phyloP scores from a whole-genome alignment of 257 asterid species.

The Solanum sparsipilum region DNA sequence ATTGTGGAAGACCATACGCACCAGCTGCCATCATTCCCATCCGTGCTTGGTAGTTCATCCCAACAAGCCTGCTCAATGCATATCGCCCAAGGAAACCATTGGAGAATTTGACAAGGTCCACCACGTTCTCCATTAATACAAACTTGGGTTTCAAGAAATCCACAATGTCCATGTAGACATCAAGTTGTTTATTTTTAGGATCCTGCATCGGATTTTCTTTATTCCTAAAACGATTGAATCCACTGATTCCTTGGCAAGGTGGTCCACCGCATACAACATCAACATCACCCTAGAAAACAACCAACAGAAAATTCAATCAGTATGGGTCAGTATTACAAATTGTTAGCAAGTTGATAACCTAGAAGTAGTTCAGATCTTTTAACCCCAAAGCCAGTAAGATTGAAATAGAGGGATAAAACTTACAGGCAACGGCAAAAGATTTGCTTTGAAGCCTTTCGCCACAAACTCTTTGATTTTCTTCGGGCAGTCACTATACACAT shows the following conservation, averaged over 20 bases:
- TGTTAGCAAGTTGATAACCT: not conserved
- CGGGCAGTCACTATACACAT: conserved; percentile 14
- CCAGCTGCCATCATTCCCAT: conserved; percentile 46
- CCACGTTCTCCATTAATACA: conserved; percentile 41
- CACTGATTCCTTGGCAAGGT: conserved; percentile 52
- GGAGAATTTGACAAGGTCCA: conserved; percentile 29
- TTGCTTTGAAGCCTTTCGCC: conserved; percentile 7
- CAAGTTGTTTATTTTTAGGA: conserved; percentile 29
- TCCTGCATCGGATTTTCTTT: conserved; percentile 24
- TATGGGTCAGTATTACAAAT: not conserved
- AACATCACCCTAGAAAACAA: conserved; percentile 24
- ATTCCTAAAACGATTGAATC: conserved; percentile 32
- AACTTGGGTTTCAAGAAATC: conserved; percentile 24
- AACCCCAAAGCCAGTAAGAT: not conserved
- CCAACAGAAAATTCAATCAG: not conserved
- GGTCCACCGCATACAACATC: conserved; percentile 52
- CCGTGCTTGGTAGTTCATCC: conserved; percentile 34
- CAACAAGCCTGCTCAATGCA: conserved; percentile 30
- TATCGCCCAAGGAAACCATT: conserved; percentile 18
- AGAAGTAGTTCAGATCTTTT: not conserved
- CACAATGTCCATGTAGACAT: conserved; percentile 30
- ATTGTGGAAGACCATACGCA: conserved; percentile 44
- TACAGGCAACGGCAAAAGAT: conserved; percentile 34
- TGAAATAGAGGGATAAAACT: conserved; percentile 4
- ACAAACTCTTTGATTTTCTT: conserved; percentile 31